Evolutionary conservation across 169 alveolate genomes (phyloP).

Genomic region (Eimeria sp.): DNA sequence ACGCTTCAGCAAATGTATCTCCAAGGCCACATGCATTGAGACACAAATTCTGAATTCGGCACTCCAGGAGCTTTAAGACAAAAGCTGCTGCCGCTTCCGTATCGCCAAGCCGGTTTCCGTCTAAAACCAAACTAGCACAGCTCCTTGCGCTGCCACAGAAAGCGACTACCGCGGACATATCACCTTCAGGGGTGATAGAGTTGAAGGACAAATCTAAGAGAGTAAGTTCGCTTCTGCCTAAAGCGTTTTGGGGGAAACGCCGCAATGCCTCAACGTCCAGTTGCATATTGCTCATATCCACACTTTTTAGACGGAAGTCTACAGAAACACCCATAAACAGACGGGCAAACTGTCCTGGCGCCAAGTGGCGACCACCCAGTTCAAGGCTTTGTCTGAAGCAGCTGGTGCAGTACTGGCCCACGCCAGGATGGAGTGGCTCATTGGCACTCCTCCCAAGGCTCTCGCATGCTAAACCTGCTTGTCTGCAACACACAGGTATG

Average conservation of each 20-base stretch:
- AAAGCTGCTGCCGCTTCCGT: constrained; percentile 30
- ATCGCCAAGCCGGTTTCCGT: constrained; percentile 60
- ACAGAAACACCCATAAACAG: not conserved
- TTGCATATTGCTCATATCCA: constrained; percentile 67
- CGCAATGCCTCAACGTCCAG: constrained; percentile 31
- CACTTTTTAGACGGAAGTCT: constrained; percentile 43
- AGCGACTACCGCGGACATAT: not conserved
- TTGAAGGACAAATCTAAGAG: constrained; percentile 46
- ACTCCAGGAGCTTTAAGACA: constrained; percentile 40
- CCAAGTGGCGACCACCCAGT: constrained; percentile 39
- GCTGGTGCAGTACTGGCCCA: constrained; percentile 72
- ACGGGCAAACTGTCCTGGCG: constrained; percentile 30
- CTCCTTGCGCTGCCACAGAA: constrained; percentile 61
- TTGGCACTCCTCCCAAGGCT: constrained; percentile 19
- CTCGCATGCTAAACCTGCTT: constrained; percentile 31
- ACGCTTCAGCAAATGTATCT: constrained; percentile 37
- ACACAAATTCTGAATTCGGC: constrained; percentile 16
- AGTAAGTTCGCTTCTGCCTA: constrained; percentile 24
- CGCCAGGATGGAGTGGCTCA: constrained; percentile 66
- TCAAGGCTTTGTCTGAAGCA: constrained; percentile 48
- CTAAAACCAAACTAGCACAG: constrained; percentile 36
- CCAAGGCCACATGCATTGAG: constrained; percentile 63
- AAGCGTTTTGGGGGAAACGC: constrained; percentile 11
- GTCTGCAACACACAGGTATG: constrained; percentile 5
- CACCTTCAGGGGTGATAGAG: not conserved